Base-by-base conservation (phyloP, 2,329 filamentous ascomycete genomes). In the Microcyclosporella mali region DNA sequence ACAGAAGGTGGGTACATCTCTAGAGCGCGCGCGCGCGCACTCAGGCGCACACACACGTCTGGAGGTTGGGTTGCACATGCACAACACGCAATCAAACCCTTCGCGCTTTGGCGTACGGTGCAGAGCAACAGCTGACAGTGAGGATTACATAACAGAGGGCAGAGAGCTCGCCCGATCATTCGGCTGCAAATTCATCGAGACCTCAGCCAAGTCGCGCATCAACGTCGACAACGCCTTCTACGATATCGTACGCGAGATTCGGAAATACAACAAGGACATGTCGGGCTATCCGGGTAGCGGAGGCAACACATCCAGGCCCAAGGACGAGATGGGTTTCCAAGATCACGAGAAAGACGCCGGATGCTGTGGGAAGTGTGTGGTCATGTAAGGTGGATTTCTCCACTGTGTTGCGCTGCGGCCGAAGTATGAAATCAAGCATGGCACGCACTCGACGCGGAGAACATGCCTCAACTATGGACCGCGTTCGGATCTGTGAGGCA, bases 221-320 rank as follows among this genome's bases (percentile, higher is more conserved):
- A 95, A 97, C 65, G 92, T 98, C 60, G 92, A 98, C 70, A 89
- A 94, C 70, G 88, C 90, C 42, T 98, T 98, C 72, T 97, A 90
- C 77, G 89, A 97, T 65, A 89, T 97, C 57, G 92, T 98, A 46
- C 85, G 92, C 65, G 92, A 97, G 67, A 98, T 98, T 63, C 82
- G 92, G 70, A 85, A 88, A 70, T 97, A 94, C 72, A 97, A 98
- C 80, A 90, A 92, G 66, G 90, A 97, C 65, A 94, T 95, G 82
- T 88, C 89, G 48, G 87, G 86, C 47, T 87, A 94, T 68, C 81
- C 83, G 33, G 82, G 54, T 72, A 81, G 49, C 56, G 73, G 71
- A 47, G 69, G 70, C 51, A 78, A 76, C 32, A 48, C 51, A 14
- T 57, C 55, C 37, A 56, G 54, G 35, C 53, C 57, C 1, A 56